These are phyloP conservation scores for Jatropha curcas DNA, from an alignment of 345 rosid genomes.

Conservation along the genomic window DNA sequence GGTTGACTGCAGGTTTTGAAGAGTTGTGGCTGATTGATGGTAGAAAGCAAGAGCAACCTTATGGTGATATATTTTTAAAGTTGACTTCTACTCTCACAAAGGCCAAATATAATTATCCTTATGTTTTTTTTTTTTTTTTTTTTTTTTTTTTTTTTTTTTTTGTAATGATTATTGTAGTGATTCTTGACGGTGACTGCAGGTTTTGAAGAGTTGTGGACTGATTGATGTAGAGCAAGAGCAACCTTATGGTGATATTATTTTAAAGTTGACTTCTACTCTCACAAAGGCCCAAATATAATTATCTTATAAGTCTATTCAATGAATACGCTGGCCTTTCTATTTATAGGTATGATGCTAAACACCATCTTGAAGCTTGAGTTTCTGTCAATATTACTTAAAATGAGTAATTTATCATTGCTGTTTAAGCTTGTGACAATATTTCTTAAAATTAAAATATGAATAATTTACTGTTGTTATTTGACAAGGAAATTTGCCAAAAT, in stretches of 20 bases:
- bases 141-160: neutral
- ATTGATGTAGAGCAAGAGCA: slow-evolving; percentile 64
- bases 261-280: slow-evolving; percentile 49
- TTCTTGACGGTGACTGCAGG: slow-evolving; percentile 42
- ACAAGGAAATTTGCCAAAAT: neutral
- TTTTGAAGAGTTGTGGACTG: slow-evolving; percentile 71
- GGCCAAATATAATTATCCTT: slow-evolving; percentile 39
- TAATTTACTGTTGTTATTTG: neutral
- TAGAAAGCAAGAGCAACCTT: slow-evolving; percentile 60
- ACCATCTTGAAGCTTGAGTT: neutral
- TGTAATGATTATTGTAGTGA: neutral
- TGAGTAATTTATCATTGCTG: too few relatives aligned
- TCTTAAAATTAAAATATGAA: neutral
- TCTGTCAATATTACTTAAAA: too few relatives aligned
- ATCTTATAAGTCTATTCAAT: neutral
- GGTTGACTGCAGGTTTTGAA: slow-evolving; percentile 68
- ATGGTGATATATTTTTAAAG: slow-evolving; percentile 60
- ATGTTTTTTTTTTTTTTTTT: too few relatives aligned
- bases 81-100: slow-evolving; percentile 50
- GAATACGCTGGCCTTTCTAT: neutral
- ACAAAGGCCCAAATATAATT: slow-evolving; percentile 47
- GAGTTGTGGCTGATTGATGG: slow-evolving; percentile 69
- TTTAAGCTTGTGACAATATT: neutral
- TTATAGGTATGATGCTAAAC: slow-evolving; percentile 5
- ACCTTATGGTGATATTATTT: slow-evolving; percentile 61